Evolutionary conservation across 768 basidiomycete genomes (phyloP), one percentile per base, ranked within the genome.

Genomic region (Podaxis mareebaensis): DNA sequence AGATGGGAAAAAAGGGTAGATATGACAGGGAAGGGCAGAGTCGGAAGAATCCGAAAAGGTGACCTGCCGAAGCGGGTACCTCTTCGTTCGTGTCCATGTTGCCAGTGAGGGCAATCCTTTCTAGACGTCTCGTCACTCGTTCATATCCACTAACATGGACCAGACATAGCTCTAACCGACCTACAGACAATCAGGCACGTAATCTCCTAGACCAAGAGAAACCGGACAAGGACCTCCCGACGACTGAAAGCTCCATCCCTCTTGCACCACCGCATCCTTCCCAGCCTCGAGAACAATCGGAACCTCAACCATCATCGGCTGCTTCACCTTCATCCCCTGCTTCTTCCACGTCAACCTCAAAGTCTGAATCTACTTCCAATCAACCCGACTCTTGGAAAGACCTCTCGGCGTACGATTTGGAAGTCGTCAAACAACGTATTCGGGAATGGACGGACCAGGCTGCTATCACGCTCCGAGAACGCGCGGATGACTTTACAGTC

Each of bases 401-500:
- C 11, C 54, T 65, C 28, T 53, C 68, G 30, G 44, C 69, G 8
- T 70, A 77, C 51, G 70, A 79, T 53, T 62, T 85, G 61, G 77
- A 78, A 42, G 68, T 70, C 12, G 71, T 79, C 12, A 79, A 78
- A 64, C 71, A 74, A 53, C 78, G 75, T n/a, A 66, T 80, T 61
- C 78, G 74, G 65, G 79, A 83, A 56, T 87, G 85, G 87, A 74
- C 84, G 49, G 78, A 80, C 56, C 73, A 76, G 40, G 75, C 79
- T 28, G 74, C 78, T 4, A 72, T 79, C 56, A 73, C 74, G 28
- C 73, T 89, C 60, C 84, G 88, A 53, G 77, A 76, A 63, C 81
- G 79, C 46, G 79, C 85, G 48, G 87, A 90, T 71, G 78, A 75
- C 48, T 83, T 91, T 66, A 87, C 90, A 0, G 75, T 77, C 8